Conservation (phyloP, 2,329 filamentous ascomycete species). For the Aspergillus amoenus region DNA sequence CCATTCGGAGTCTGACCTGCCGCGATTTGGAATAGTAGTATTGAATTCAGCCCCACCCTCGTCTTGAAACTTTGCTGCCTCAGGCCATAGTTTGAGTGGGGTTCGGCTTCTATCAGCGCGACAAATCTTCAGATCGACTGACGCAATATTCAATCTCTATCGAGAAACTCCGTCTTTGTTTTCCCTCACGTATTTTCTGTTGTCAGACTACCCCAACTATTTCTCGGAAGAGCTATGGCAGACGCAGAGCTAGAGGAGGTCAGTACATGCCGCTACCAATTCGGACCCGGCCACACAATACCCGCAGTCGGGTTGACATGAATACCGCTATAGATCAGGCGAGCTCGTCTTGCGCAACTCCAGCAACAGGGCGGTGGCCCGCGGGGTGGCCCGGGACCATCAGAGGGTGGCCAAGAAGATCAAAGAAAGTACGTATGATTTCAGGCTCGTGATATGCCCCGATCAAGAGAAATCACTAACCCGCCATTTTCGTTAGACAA, state of each 20-base stretch:
- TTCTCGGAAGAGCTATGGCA: constrained; percentile 48
- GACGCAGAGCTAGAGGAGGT: constrained; percentile 67
- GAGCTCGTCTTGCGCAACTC: constrained; percentile 89
- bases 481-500: constrained; percentile 24
- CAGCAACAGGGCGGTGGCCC: constrained; percentile 64
- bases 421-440: constrained; percentile 58
- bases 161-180: not conserved
- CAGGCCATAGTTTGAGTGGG: constrained; percentile 18
- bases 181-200: not conserved
- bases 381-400: constrained; percentile 48
- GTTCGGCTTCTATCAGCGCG: constrained; percentile 15
- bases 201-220: not conserved
- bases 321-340: constrained; percentile 66
- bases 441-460: no score
- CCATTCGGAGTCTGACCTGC: not conserved
- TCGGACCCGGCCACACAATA: not conserved
- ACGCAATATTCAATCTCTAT: not conserved
- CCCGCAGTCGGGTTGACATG: constrained; percentile 1
- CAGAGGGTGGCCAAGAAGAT: constrained; percentile 59
- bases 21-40: not conserved
- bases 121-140: constrained; percentile 1
- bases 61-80: constrained; percentile 17
- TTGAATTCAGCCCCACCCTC: constrained; percentile 13
- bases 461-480: not conserved
- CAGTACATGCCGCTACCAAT: constrained; percentile 9